Evolutionary conservation across 2,329 filamentous ascomycete genomes (phyloP).

Genomic region (Epichloe uncinata): DNA sequence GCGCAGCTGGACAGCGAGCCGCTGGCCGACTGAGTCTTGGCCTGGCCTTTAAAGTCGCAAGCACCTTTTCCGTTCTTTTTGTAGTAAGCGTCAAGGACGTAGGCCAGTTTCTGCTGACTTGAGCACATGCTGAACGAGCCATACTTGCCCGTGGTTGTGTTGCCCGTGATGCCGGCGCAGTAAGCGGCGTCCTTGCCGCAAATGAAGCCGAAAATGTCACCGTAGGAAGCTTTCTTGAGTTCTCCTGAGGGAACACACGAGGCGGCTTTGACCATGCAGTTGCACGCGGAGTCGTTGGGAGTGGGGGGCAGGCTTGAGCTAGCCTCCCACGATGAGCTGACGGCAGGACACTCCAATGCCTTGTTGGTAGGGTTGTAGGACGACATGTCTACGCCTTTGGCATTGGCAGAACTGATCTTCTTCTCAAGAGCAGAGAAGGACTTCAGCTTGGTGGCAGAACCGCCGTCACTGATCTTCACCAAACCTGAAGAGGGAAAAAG

Average conservation of each 20-base stretch:
- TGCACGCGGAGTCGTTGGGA: slow-evolving; percentile 67
- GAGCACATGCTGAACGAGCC: slow-evolving; percentile 71
- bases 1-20: slow-evolving; percentile 40
- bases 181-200: slow-evolving; percentile 45
- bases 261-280: slow-evolving; percentile 71
- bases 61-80: slow-evolving; percentile 36
- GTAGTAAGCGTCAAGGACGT: slow-evolving; percentile 64
- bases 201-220: slow-evolving; percentile 61
- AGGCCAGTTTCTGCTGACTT: slow-evolving; percentile 56
- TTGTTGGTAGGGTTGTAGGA: slow-evolving; percentile 66
- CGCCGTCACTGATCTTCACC: slow-evolving; percentile 40
- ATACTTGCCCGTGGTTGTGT: slow-evolving; percentile 38
- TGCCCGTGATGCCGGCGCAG: slow-evolving; percentile 50
- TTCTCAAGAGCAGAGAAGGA: slow-evolving; percentile 64
- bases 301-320: slow-evolving; percentile 66
- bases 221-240: slow-evolving; percentile 45
- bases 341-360: slow-evolving; percentile 57
- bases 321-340: slow-evolving; percentile 49
- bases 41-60: slow-evolving; percentile 60
- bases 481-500: slow-evolving; percentile 36
- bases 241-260: slow-evolving; percentile 52
- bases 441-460: slow-evolving; percentile 48
- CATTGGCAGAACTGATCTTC: slow-evolving; percentile 53
- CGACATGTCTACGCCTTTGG: slow-evolving; percentile 50
- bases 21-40: slow-evolving; percentile 36